Evolutionary conservation across 306 rosid genomes (phyloP).

Genomic region (Biancaea sappan): DNA sequence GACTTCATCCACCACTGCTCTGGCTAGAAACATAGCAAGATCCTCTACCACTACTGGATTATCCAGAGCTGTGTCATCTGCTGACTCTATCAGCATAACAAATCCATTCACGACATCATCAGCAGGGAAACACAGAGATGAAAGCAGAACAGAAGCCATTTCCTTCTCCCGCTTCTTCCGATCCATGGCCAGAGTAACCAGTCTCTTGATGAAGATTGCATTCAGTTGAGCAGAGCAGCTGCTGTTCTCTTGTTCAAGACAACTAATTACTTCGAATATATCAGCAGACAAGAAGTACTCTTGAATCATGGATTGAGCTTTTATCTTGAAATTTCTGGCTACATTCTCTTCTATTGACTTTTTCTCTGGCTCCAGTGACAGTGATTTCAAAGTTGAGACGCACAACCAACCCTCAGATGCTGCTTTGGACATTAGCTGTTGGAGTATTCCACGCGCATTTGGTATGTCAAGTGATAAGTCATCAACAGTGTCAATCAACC

Average conservation of each 20-base stretch:
- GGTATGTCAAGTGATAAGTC: conserved; percentile 80
- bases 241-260: conserved; percentile 56
- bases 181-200: conserved; percentile 75
- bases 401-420: conserved; percentile 86
- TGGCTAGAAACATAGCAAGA: conserved; percentile 76
- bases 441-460: conserved; percentile 54
- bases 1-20: conserved; percentile 73
- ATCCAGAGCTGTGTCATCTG: conserved; percentile 74
- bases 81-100: conserved; percentile 67
- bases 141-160: conserved; percentile 72
- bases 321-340: conserved; percentile 58
- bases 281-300: conserved; percentile 78
- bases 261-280: conserved; percentile 52
- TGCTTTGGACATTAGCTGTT: conserved; percentile 55
- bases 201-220: conserved; percentile 64
- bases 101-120: conserved; percentile 74
- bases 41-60: conserved; percentile 73
- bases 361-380: conserved; percentile 47
- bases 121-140: conserved; percentile 64
- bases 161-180: conserved; percentile 76
- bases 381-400: conserved; percentile 65
- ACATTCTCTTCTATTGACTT: conserved; percentile 44
- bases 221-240: conserved; percentile 46
- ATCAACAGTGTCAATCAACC: conserved; percentile 64
- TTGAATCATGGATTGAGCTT: conserved; percentile 58